Evolutionary conservation across 2,329 filamentous ascomycete species (phyloP).

Genomic region (Metarhizium album): DNA sequence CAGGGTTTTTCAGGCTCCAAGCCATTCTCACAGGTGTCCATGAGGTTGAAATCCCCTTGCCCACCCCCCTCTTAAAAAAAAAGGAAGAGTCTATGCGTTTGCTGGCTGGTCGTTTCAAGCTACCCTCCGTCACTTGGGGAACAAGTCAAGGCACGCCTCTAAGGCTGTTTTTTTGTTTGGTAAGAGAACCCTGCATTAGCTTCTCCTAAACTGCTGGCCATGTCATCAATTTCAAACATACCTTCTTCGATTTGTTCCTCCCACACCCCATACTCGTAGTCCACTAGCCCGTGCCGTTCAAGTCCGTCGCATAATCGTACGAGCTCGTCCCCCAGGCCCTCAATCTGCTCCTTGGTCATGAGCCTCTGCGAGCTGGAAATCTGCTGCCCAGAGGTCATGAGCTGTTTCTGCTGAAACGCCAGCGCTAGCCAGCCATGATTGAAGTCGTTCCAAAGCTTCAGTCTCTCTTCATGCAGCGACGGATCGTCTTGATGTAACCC

Average conservation of each 20-base stretch:
- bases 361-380: constrained; percentile 49
- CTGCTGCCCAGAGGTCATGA: constrained; percentile 50
- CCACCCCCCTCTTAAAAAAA: too few species aligned
- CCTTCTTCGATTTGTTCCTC: constrained; percentile 82
- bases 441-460: constrained; percentile 87
- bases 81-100: neutral
- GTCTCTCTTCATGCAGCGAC: constrained; percentile 60
- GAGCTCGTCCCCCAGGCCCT: constrained; percentile 73
- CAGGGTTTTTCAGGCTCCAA: too few species aligned
- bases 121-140: neutral
- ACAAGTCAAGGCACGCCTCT: constrained; percentile 6
- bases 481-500: constrained; percentile 79
- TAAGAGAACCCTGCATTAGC: constrained; percentile 1
- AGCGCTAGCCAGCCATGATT: constrained; percentile 84
- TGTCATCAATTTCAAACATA: constrained; percentile 35
- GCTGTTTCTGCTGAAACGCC: constrained; percentile 73
- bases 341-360: constrained; percentile 57
- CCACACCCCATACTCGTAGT: constrained; percentile 95
- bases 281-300: constrained; percentile 85
- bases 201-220: neutral
- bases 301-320: constrained; percentile 75
- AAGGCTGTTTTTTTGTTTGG: neutral
- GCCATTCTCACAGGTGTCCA: neutral
- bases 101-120: neutral
- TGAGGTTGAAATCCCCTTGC: neutral